Conservation (phyloP, 192 early-diverging fungal genomes). For the Coemansia sp. region DNA sequence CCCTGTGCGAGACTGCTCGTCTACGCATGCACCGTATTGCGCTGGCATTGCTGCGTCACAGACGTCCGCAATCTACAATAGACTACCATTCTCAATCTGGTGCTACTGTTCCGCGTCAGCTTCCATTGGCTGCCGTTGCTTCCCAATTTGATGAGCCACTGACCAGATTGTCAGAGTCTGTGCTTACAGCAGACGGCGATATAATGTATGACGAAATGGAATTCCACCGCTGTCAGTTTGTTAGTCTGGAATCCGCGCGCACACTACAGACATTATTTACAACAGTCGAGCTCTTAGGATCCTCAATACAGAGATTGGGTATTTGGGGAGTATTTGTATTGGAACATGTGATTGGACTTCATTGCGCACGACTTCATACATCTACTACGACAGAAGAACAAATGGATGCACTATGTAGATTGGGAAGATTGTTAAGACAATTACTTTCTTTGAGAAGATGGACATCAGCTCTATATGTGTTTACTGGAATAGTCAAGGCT, state of each 20-base stretch:
- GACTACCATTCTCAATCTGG: too few species aligned
- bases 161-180: neutral
- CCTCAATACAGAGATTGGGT: slow-evolving; percentile 19
- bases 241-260: slow-evolving; percentile 28
- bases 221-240: slow-evolving; percentile 18
- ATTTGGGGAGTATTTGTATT: slow-evolving; percentile 27
- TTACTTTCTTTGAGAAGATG: slow-evolving; percentile 29
- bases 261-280: slow-evolving; percentile 16
- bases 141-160: neutral
- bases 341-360: slow-evolving; percentile 21
- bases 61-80: too few species aligned
- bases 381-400: neutral
- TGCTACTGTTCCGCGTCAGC: neutral
- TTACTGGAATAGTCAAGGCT: slow-evolving; percentile 32
- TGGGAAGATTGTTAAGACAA: slow-evolving; percentile 17
- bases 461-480: slow-evolving; percentile 40
- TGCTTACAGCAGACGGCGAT: slow-evolving; percentile 5
- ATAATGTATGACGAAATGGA: slow-evolving; percentile 19
- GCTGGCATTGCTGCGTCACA: slow-evolving; percentile 16
- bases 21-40: slow-evolving; percentile 29
- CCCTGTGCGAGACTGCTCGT: slow-evolving; percentile 22
- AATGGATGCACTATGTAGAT: slow-evolving; percentile 20
- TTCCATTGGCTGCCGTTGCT: neutral
- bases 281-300: neutral
- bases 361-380: slow-evolving; percentile 8